These are phyloP conservation scores for Tinospora cordifolia DNA, from an alignment of 164 flowering plant species.

Conservation along the genomic window DNA sequence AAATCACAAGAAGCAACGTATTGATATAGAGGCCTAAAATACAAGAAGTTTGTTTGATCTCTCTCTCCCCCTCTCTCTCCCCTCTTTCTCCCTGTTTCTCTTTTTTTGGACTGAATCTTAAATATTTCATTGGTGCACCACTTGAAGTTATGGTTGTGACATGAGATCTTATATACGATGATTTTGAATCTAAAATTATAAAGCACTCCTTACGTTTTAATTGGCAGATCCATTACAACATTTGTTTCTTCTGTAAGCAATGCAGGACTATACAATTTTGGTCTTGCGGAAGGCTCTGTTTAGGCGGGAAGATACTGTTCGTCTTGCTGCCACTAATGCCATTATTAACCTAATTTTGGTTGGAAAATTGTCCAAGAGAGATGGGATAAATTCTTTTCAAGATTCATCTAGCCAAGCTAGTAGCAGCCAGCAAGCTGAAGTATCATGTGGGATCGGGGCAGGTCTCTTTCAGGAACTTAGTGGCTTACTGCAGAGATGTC, in stretches of 20 bases:
- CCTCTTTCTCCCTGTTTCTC: background rate
- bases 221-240: background rate
- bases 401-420: constrained; percentile 92
- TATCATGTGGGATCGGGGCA: constrained; percentile 22
- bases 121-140: background rate
- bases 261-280: constrained; percentile 68
- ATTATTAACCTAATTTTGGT: constrained; percentile 54
- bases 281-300: constrained; percentile 81
- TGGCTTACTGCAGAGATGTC: constrained; percentile 78
- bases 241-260: constrained; percentile 1
- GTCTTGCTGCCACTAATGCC: constrained; percentile 61
- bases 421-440: constrained; percentile 69
- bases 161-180: background rate
- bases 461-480: constrained; percentile 71
- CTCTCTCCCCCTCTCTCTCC: too few species aligned
- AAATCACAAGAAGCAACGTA: too few species aligned
- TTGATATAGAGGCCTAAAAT: background rate
- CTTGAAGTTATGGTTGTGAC: background rate
- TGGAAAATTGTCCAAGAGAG: constrained; percentile 39
- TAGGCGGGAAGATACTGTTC: constrained; percentile 63
- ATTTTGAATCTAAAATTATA: background rate
- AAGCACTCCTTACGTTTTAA: background rate
- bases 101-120: background rate
- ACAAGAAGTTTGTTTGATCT: background rate
- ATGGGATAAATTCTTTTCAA: constrained; percentile 39